Percentiles rank a stretch among this genome's conserved stretches.
Conservation (phyloP, 345 rosid species). For the Litchi chinensis region DNA sequence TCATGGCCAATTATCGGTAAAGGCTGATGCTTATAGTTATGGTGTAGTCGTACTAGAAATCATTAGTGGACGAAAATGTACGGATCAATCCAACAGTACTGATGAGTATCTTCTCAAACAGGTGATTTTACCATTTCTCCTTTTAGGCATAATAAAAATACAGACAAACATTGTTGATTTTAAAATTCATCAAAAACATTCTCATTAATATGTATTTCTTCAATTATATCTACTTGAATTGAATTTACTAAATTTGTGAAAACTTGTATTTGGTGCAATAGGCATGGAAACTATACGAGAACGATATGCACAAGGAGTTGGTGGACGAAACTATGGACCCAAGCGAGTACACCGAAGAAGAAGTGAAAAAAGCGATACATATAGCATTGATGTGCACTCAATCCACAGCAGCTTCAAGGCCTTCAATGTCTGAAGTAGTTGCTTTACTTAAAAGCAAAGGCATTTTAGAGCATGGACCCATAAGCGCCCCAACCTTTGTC, state of each 20-base stretch:
- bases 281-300: slow-evolving; percentile 46
- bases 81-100: slow-evolving; percentile 16
- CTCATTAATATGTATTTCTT: too few relatives aligned
- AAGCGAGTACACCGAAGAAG: slow-evolving; percentile 31
- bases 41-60: slow-evolving; percentile 48
- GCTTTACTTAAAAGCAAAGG: slow-evolving; percentile 30
- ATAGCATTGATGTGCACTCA: slow-evolving; percentile 47
- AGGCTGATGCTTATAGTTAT: slow-evolving; percentile 37
- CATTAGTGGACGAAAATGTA: slow-evolving; percentile 35
- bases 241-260: neutral
- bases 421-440: slow-evolving; percentile 43
- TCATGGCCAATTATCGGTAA: slow-evolving; percentile 43
- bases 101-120: slow-evolving; percentile 10
- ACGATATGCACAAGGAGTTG: slow-evolving; percentile 24
- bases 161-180: too few relatives aligned
- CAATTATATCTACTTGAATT: neutral
- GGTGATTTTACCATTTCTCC: neutral
- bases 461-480: slow-evolving; percentile 7
- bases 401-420: slow-evolving; percentile 28
- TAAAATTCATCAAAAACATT: too few relatives aligned
- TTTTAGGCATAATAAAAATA: neutral
- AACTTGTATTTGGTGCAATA: neutral
- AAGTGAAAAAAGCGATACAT: slow-evolving; percentile 28
- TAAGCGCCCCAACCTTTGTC: slow-evolving; percentile 27
- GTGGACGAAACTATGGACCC: slow-evolving; percentile 36